These are phyloP conservation scores for Xylariaceae sp. DNA, from an alignment of 2,329 filamentous ascomycete genomes.

Conservation along the genomic window DNA sequence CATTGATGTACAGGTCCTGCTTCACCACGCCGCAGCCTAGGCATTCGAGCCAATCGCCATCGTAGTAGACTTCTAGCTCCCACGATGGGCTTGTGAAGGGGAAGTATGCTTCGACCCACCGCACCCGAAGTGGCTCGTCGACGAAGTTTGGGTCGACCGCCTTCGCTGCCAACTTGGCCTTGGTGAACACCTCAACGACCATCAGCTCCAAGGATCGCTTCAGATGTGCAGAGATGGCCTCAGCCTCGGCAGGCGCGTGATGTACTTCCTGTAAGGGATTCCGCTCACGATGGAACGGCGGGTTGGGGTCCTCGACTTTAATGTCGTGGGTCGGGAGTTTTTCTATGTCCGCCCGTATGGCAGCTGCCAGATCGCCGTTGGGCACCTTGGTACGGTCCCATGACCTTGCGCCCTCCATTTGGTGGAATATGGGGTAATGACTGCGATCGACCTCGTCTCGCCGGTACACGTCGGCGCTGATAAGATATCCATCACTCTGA, in stretches of 20 bases:
- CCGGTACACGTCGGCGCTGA: slow-evolving; percentile 91
- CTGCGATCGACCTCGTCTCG: slow-evolving; percentile 91
- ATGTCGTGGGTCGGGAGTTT: slow-evolving; percentile 68
- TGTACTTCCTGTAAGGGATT: slow-evolving; percentile 75
- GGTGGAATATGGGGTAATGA: slow-evolving; percentile 96
- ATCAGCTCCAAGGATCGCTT: slow-evolving; percentile 86
- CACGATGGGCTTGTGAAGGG: slow-evolving; percentile 94
- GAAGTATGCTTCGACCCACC: slow-evolving; percentile 97
- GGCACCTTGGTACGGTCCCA: slow-evolving; percentile 69
- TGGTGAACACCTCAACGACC: slow-evolving; percentile 81
- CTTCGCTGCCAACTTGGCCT: slow-evolving; percentile 62
- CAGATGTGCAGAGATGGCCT: slow-evolving; percentile 76
- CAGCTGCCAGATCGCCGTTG: slow-evolving; percentile 53
- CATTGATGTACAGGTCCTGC: slow-evolving; percentile 73
- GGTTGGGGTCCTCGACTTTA: slow-evolving; percentile 77
- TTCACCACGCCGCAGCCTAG: slow-evolving; percentile 88
- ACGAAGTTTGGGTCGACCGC: slow-evolving; percentile 43
- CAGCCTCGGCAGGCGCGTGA: slow-evolving; percentile 71
- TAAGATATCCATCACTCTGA: slow-evolving; percentile 72
- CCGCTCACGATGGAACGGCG: slow-evolving; percentile 66
- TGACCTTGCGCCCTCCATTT: slow-evolving; percentile 91
- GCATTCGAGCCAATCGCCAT: slow-evolving; percentile 91
- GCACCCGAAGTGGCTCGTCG: slow-evolving; percentile 72
- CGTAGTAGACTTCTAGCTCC: slow-evolving; percentile 94
- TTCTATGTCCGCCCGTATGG: slow-evolving; percentile 65